phyloP scores from a whole-genome alignment of 495 filamentous ascomycete genomes.

The Apiosordaria backusii region DNA sequence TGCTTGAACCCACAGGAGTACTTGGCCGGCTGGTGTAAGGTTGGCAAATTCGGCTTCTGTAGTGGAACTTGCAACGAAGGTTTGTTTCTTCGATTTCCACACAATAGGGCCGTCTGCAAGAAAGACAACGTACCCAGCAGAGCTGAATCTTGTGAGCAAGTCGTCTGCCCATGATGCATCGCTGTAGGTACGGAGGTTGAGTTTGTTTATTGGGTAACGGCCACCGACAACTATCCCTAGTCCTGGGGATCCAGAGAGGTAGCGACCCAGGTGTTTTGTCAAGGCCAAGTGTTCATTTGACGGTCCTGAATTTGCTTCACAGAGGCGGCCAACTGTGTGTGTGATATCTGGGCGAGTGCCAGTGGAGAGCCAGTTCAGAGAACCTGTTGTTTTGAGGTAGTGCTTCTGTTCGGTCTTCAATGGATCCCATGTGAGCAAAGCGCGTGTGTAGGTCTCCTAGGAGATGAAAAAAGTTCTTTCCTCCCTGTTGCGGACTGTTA shows the following conservation, averaged over 20 bases:
- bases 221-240: constrained; percentile 4
- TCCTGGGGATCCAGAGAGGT: not conserved
- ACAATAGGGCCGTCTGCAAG: constrained; percentile 9
- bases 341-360: constrained; percentile 9
- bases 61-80: not conserved
- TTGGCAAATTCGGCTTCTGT: constrained; percentile 13
- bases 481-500: constrained; percentile 3
- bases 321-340: constrained; percentile 3
- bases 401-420: constrained; percentile 5
- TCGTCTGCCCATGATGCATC: constrained; percentile 13
- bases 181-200: constrained; percentile 1
- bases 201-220: not conserved
- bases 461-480: constrained; percentile 1
- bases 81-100: constrained; percentile 12
- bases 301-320: constrained; percentile 6
- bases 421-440: constrained; percentile 1
- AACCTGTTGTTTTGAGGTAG: constrained; percentile 11
- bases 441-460: constrained; percentile 1
- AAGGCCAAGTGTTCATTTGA: not conserved
- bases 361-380: not conserved
- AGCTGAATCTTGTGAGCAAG: constrained; percentile 3
- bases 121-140: constrained; percentile 6
- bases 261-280: constrained; percentile 3
- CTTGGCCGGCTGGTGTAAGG: constrained; percentile 6
- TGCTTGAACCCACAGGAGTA: not conserved